Evolutionary conservation across 306 rosid genomes (phyloP), one percentile per base, ranked within the genome.

Genomic region (Corylus americana): DNA sequence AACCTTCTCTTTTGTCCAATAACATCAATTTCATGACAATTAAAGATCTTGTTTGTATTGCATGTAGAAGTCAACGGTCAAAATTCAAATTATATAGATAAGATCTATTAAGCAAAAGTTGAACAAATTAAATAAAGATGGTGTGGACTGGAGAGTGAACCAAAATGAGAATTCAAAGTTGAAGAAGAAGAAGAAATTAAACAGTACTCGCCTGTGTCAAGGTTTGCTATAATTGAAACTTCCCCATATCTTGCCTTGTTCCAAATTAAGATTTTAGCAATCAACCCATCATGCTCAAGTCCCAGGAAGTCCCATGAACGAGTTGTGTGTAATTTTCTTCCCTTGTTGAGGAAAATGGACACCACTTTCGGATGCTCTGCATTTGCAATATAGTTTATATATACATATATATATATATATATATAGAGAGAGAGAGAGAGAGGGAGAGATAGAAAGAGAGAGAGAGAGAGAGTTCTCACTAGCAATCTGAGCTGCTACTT

Each of bases 301-400:
- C 88, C 95, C 97, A 94, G 76, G 82, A 94, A 94, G 0, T 83
- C 86, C 98, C 98, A 94, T 77, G 98, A 91, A 2, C 89, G 77
- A 31, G 98, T 94, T 1, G 98, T 94, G 88, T 92, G 98, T 61
- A 92, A 77, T 58, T 91, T 88, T 75, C 91, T 91, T 71, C 97
- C 98, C 31, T 70, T 80, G 78, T 94, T 94, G 84, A 75, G 61
- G 75, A 92, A 92, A 59, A 94, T 84, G 37, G 98, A 94, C 39
- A 94, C 35, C 2, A 94, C 98, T 49, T 82, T 84, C 7, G 95
- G 91, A 76, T 94, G 92, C 69, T 77, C 97, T 94, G 61, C 59
- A 72, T 62, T 53, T 48, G 39, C 57, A 31, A 25, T 31, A 69
- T 10, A 35, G 1, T 0, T 17, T 12, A 6, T 42, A 42, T 42